Percentiles rank a stretch among this genome's conserved stretches.
Conservation (phyloP, 225 moss, liverwort and hornwort species). For the Polytrichum commune region DNA sequence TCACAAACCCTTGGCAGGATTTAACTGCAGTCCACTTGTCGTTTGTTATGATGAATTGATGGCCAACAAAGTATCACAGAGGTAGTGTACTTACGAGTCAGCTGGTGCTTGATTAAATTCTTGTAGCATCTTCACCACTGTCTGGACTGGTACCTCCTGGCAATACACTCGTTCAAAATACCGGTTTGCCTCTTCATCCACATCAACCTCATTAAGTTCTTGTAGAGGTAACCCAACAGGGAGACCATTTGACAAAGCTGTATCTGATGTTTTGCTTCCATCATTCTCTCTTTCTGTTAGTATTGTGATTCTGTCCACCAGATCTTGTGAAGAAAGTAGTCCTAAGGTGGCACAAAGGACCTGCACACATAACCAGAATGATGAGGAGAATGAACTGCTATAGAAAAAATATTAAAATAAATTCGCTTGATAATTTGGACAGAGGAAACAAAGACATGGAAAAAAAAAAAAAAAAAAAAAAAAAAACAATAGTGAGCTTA, state of each 20-base stretch:
- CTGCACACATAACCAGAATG: constrained; percentile 27
- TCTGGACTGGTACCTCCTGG: constrained; percentile 73
- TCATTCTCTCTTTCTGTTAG: constrained; percentile 37
- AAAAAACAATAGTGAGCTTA: too few species aligned
- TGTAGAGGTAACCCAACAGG: too few species aligned
- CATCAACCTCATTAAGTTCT: constrained; percentile 69
- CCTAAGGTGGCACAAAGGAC: constrained; percentile 69
- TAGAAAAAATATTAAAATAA: too few species aligned
- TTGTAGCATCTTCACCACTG: constrained; percentile 86
- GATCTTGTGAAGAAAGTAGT: constrained; percentile 59
- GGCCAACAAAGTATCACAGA: too few species aligned
- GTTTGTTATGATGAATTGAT: too few species aligned
- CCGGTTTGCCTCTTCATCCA: constrained; percentile 96
- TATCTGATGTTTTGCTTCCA: constrained; percentile 32
- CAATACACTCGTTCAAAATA: constrained; percentile 88
- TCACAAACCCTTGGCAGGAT: too few species aligned
- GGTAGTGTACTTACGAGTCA: constrained; percentile 29
- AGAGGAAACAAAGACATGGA: too few species aligned
- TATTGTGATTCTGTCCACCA: constrained; percentile 60
- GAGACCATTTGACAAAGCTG: constrained; percentile 5
- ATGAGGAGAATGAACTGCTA: too few species aligned
- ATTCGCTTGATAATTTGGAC: too few species aligned
- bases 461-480: too few species aligned
- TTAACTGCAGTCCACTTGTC: too few species aligned
- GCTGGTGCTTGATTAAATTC: constrained; percentile 68